phyloP scores from a whole-genome alignment of 805 yeast genomes.

The Ogataea kodamae region DNA sequence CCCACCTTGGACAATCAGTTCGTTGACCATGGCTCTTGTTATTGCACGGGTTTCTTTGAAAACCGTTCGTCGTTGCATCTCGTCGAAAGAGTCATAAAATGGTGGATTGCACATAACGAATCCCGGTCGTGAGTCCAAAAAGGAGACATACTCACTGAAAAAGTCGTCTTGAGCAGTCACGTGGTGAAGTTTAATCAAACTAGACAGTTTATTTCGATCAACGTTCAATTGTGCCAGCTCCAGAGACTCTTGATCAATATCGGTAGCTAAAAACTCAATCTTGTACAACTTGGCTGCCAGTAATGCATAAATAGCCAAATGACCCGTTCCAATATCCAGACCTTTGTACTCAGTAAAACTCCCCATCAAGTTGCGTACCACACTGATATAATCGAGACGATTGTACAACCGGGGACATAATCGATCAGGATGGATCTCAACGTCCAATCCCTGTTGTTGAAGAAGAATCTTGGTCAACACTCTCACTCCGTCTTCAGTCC shows the following conservation, averaged over 20 bases:
- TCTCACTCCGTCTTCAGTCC: conserved; percentile 23
- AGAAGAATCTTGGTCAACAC: conserved; percentile 23
- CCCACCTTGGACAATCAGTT: conserved; percentile 45
- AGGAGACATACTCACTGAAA: conserved; percentile 1
- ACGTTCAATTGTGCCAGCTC: conserved; percentile 30
- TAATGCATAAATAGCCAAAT: conserved; percentile 45
- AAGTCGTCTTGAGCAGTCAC: conserved; percentile 20
- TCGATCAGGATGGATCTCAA: conserved; percentile 16
- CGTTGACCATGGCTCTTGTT: conserved; percentile 32
- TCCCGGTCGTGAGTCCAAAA: conserved; percentile 10
- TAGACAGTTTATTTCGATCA: conserved; percentile 25
- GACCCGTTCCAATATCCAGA: conserved; percentile 51
- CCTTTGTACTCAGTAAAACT: conserved; percentile 19
- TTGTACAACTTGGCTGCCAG: conserved; percentile 28
- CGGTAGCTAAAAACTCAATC: conserved; percentile 37
- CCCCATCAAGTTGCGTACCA: conserved; percentile 15
- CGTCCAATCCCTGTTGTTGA: conserved; percentile 16
- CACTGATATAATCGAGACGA: conserved; percentile 28
- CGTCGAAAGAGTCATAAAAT: conserved; percentile 38
- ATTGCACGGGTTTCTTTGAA: conserved; percentile 23
- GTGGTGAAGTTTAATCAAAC: conserved; percentile 16
- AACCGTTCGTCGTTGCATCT: conserved; percentile 24
- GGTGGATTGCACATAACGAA: conserved; percentile 54
- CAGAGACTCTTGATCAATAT: conserved; percentile 37
- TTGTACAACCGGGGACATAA: conserved; percentile 34